These are phyloP conservation scores for Fusarium guadeloupense DNA, from an alignment of 2,329 filamentous ascomycete genomes.

Conservation along the genomic window DNA sequence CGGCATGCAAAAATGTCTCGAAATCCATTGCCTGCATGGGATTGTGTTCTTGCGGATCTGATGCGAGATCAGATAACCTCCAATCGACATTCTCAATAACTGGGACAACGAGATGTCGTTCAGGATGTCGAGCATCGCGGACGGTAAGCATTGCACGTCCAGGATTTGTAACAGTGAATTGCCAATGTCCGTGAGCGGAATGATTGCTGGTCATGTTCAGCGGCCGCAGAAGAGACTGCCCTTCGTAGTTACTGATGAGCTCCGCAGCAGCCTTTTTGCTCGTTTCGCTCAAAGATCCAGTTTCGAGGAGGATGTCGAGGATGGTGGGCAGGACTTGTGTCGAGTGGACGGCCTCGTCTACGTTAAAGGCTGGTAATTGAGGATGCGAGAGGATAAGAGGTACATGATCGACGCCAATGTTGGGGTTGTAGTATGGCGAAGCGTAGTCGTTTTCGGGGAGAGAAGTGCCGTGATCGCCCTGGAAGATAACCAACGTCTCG, in stretches of 20 bases:
- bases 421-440: constrained; percentile 48
- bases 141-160: constrained; percentile 48
- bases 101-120: constrained; percentile 46
- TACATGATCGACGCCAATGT: constrained; percentile 45
- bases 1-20: constrained; percentile 36
- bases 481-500: constrained; percentile 47
- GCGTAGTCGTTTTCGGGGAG: constrained; percentile 45
- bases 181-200: constrained; percentile 45
- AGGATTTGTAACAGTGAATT: constrained; percentile 48
- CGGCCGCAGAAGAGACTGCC: constrained; percentile 46
- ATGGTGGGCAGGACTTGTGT: constrained; percentile 47
- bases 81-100: constrained; percentile 47
- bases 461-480: constrained; percentile 48
- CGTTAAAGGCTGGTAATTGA: constrained; percentile 41
- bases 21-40: constrained; percentile 42
- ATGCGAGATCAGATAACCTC: constrained; percentile 43
- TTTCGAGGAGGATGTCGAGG: constrained; percentile 47
- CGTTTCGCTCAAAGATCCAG: constrained; percentile 39
- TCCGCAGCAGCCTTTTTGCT: constrained; percentile 35
- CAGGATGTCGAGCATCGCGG: constrained; percentile 44
- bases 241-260: constrained; percentile 46
- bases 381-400: constrained; percentile 48
- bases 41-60: constrained; percentile 43
- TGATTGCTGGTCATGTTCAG: constrained; percentile 12
- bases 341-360: constrained; percentile 45